Percentiles rank a stretch among this genome's conserved stretches.
Evolutionary conservation across 139 green algal species (phyloP).

Genomic region (Pedinophyceae sp.): DNA sequence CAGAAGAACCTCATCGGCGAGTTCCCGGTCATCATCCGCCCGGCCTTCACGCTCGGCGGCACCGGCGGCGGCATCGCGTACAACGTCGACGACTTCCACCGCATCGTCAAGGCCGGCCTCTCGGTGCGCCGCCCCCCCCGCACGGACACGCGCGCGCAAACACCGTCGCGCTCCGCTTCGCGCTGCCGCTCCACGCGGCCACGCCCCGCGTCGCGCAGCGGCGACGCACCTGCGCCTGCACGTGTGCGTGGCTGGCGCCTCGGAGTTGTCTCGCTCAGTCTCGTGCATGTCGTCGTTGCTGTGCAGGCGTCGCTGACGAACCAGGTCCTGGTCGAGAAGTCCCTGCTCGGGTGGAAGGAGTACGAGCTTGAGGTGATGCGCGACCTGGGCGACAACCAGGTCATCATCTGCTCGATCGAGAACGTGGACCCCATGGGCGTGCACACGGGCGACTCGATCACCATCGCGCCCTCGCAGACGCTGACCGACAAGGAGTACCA

Average conservation of each 20-base stretch:
- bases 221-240: too few relatives aligned
- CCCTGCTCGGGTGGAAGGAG: conserved; percentile 96
- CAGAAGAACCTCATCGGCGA: conserved; percentile 33
- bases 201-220: too few relatives aligned
- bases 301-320: conserved; percentile 82
- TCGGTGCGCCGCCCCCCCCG: too few relatives aligned
- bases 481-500: conserved; percentile 95
- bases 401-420: conserved; percentile 99
- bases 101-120: conserved; percentile 58
- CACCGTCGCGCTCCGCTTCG: too few relatives aligned
- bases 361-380: conserved; percentile 88
- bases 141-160: too few relatives aligned
- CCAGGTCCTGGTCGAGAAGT: conserved; percentile 83
- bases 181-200: too few relatives aligned
- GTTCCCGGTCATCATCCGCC: conserved; percentile 95
- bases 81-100: conserved; percentile 92
- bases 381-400: conserved; percentile 94
- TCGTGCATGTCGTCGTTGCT: too few relatives aligned
- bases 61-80: conserved; percentile 96
- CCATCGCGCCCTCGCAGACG: conserved; percentile 58
- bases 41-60: conserved; percentile 94
- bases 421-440: conserved; percentile 99
- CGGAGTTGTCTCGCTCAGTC: too few relatives aligned
- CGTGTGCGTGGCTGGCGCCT: too few relatives aligned
- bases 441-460: conserved; percentile 76